Base-by-base conservation (phyloP, 148 eudicot genomes). In the Suaeda aralocaspica region DNA sequence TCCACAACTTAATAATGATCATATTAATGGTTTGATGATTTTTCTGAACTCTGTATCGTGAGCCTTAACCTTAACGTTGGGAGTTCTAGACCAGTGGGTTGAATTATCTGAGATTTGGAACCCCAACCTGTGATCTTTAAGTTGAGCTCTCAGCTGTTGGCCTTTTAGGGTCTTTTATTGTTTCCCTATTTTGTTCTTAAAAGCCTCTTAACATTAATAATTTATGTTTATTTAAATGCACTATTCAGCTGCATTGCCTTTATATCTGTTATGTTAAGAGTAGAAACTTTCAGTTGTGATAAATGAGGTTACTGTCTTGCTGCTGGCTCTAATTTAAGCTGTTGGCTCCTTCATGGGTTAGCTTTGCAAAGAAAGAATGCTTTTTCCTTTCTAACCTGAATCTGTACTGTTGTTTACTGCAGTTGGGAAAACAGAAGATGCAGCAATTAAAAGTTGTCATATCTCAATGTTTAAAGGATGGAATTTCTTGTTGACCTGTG, bases 381-480 rank as follows among this genome's bases (percentile, higher is more conserved):
- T 33, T 22, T 34, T 5, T 60, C 49, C 33, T 25, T 60, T 55
- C 49, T 60, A 8, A 57, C 49, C 59, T 73, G 42, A 39, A 33
- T 64, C 21, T 36, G 30, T 31, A 67, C 49, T 30, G 51, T 44
- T 7, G 12, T 69, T 55, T 48, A 31, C 69, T 76, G 84, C 92
- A 89, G 96, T 28, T 75, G 84, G 88, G 90, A 26, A 78, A 63
- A 72, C 73, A 76, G 70, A 85, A 89, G 84, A 84, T 89, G 92
- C 83, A 73, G 26, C 84, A 87, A 44, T 66, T 89, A 79, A 87
- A 83, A 82, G 67, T 60, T 59, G 84, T 75, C 39, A 66, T 89
- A 65, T 82, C 82, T 8, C 86, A 80, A 74, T 88, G 89, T 73
- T 66, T 86, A 51, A 82, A 87, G 71, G 91, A 85, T 64, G 87